Percentiles rank a stretch among this genome's conserved stretches.
Evolutionary conservation across 805 yeast species (phyloP).

Genomic region (Cyberlindnera subsufficiens): DNA sequence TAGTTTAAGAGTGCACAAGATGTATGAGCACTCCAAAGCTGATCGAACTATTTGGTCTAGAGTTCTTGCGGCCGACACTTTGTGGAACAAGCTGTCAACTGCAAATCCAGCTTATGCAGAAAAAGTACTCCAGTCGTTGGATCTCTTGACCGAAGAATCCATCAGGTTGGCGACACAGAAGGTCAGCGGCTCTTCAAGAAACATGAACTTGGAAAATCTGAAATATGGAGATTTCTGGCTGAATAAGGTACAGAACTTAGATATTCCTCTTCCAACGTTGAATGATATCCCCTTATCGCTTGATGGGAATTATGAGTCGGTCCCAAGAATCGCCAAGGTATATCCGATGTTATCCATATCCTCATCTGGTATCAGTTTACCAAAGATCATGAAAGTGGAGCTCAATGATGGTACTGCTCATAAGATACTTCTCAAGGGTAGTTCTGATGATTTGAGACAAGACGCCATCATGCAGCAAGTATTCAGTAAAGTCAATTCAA

Average conservation of each 20-base stretch:
- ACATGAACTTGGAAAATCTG: conserved; percentile 26
- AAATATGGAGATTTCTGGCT: conserved; percentile 56
- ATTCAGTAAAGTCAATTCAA: conserved; percentile 74
- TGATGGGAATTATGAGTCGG: conserved; percentile 36
- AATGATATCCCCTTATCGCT: conserved; percentile 37
- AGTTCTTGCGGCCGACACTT: conserved; percentile 43
- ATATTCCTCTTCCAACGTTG: conserved; percentile 66
- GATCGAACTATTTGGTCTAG: conserved; percentile 39
- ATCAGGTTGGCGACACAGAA: conserved; percentile 46
- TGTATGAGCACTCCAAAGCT: conserved; percentile 23
- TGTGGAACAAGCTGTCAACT: conserved; percentile 37
- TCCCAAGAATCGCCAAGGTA: conserved; percentile 44
- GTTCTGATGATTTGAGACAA: conserved; percentile 88
- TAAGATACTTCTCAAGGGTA: conserved; percentile 69
- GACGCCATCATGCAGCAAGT: conserved; percentile 98
- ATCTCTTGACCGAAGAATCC: conserved; percentile 43
- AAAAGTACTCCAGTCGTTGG: conserved; percentile 37
- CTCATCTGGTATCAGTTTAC: conserved; percentile 77
- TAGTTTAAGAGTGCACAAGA: conserved; percentile 46
- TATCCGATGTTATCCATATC: conserved; percentile 53
- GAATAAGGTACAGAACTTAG: conserved; percentile 33
- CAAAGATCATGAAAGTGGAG: conserved; percentile 61
- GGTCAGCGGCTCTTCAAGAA: conserved; percentile 18
- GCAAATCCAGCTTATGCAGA: conserved; percentile 21
- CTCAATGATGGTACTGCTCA: conserved; percentile 55